phyloP scores from a whole-genome alignment of 2,329 filamentous ascomycete genomes.

The Aureobasidium mangrovei region DNA sequence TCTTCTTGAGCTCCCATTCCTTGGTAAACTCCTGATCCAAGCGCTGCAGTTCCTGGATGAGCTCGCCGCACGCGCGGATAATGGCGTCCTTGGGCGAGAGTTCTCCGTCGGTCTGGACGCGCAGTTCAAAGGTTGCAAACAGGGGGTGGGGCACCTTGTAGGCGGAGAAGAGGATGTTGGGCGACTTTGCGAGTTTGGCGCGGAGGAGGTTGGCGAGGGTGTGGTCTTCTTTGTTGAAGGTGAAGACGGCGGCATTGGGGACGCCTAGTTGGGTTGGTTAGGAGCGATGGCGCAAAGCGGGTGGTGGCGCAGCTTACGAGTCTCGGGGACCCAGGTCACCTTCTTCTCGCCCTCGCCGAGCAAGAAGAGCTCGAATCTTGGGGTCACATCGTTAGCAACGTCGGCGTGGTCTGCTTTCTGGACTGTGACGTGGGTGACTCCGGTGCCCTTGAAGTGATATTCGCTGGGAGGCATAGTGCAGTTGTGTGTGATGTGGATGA shows the following conservation, averaged over 20 bases:
- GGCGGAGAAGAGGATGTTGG: conserved; percentile 78
- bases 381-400: conserved; percentile 23
- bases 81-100: conserved; percentile 86
- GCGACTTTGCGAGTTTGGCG: conserved; percentile 74
- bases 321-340: conserved; percentile 79
- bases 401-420: conserved; percentile 9
- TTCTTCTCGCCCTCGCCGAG: conserved; percentile 86
- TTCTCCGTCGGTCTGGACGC: conserved; percentile 84
- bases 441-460: conserved; percentile 17
- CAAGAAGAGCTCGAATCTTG: conserved; percentile 87
- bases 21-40: conserved; percentile 84
- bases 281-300: background rate
- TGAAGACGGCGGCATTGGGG: conserved; percentile 90
- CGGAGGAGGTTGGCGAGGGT: conserved; percentile 86
- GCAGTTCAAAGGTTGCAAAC: conserved; percentile 53
- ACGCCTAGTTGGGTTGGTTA: conserved; percentile 51
- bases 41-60: conserved; percentile 71
- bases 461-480: conserved; percentile 9
- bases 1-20: conserved; percentile 82
- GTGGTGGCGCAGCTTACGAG: conserved; percentile 51
- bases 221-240: conserved; percentile 94
- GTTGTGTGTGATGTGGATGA: background rate
- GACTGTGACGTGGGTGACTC: conserved; percentile 15
- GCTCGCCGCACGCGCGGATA: conserved; percentile 67
- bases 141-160: conserved; percentile 60